A percentile compares a stretch with the other conserved stretches of the same genome.
phyloP scores from a whole-genome alignment of 768 basidiomycete species.

The Suillus lakei region DNA sequence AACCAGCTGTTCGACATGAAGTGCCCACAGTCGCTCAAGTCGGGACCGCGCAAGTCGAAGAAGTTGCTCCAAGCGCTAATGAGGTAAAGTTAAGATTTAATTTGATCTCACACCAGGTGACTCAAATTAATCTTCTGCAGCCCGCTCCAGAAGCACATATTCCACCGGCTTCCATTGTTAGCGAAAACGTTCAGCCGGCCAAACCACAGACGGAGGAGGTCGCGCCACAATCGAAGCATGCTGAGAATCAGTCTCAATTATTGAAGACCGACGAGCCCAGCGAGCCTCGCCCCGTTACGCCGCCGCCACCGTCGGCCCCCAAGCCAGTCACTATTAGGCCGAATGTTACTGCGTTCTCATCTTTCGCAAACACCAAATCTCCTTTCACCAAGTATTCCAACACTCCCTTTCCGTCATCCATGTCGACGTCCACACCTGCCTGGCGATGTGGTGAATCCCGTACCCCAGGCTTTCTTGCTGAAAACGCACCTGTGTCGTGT shows the following conservation, averaged over 20 bases:
- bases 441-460: slow-evolving; percentile 25
- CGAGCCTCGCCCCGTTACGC: slow-evolving; percentile 14
- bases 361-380: slow-evolving; percentile 41
- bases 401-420: slow-evolving; percentile 25
- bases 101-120: slow-evolving; percentile 2
- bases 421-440: slow-evolving; percentile 25
- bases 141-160: slow-evolving; percentile 13
- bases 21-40: slow-evolving; percentile 7
- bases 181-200: slow-evolving; percentile 1
- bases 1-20: slow-evolving; percentile 9
- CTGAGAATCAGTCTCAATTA: slow-evolving; percentile 14
- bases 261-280: not conserved
- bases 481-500: slow-evolving; percentile 6
- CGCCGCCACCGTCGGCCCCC: slow-evolving; percentile 14
- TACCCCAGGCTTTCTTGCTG: slow-evolving; percentile 10
- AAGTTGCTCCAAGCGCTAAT: slow-evolving; percentile 11
- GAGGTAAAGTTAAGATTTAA: slow-evolving; percentile 19
- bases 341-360: slow-evolving; percentile 41
- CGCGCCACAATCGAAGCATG: slow-evolving; percentile 10
- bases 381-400: slow-evolving; percentile 38
- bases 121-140: slow-evolving; percentile 10
- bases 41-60: slow-evolving; percentile 6
- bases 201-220: slow-evolving; percentile 17
- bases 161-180: not conserved
- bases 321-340: slow-evolving; percentile 10